Conservation (phyloP, 331 rosid genomes). For the Prunus yedoensis region DNA sequence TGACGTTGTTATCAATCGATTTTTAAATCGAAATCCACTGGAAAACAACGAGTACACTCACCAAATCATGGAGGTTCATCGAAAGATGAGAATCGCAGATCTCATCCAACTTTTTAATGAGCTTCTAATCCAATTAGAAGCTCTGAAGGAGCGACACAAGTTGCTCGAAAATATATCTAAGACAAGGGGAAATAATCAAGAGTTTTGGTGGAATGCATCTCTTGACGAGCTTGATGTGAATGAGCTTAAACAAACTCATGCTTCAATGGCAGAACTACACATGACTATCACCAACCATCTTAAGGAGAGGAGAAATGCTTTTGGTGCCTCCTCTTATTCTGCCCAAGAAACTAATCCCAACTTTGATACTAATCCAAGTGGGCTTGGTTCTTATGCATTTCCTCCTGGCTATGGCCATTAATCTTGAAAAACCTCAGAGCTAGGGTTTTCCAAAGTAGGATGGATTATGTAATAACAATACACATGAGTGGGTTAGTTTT, state of each 20-base stretch:
- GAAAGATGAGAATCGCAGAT: slow-evolving; percentile 20
- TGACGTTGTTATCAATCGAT: slow-evolving; percentile 20
- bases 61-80: slow-evolving; percentile 25
- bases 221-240: slow-evolving; percentile 9
- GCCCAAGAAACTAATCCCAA: neutral
- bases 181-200: neutral
- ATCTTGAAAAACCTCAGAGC: neutral
- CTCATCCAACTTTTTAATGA: slow-evolving; percentile 23
- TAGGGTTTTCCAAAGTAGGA: neutral
- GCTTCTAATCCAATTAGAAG: slow-evolving; percentile 11
- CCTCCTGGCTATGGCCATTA: neutral
- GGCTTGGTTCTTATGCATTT: neutral
- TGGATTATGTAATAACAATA: no score
- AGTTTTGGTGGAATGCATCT: slow-evolving; percentile 37
- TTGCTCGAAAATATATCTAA: slow-evolving; percentile 5
- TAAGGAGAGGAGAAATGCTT: slow-evolving; percentile 9
- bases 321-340: neutral
- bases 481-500: neutral
- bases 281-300: neutral
- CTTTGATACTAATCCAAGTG: neutral
- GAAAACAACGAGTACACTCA: neutral
- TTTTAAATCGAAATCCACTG: slow-evolving; percentile 1
- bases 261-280: neutral
- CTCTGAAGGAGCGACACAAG: slow-evolving; percentile 17
- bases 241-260: neutral